Evolutionary conservation across 2,329 filamentous ascomycete species (phyloP), one percentile per base, ranked within the genome.

Genomic region (Stachybotrys chlorohalonatus): DNA sequence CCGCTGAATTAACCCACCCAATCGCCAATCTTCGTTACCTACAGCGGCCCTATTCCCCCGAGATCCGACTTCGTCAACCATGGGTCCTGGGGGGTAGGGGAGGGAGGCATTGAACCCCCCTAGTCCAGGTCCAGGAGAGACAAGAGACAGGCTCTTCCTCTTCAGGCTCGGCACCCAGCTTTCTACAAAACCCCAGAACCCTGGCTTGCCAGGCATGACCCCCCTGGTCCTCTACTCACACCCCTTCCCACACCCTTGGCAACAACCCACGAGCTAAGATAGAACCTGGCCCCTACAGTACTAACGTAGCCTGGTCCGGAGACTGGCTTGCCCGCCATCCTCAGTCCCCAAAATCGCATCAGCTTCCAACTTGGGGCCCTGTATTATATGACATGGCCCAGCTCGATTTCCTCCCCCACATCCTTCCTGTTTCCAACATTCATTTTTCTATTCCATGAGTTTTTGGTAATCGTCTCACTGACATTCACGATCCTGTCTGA

Each of bases 1-100:
- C 36, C 36, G 36, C 32, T 6, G 9, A 51, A 55, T 55, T 55
- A 49, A 55, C 16, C 53, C 53, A 47, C 46, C 53, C 53, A 55
- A 55, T 55, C 49, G 53, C 53, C 32, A 52, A 52, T 52, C 53
- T 53, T 51, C 36, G 6, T 42, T 13, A 42, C 36, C 36, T 42
- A 42, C 36, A 42, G 36, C 36, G 36, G 36, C 36, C 36, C 36
- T 42, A 9, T 13, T 42, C 36, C 36, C 36, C 36, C 36, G 36
- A 42, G 36, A 42, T 42, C 36, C 36, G 36, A 42, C 36, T 13
- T 42, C 36, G 36, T 42, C 36, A 9, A 42, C 13, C 36, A 9
- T 42, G 9, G 36, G 13, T 42, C 36, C 2, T 42, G 36, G 36
- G 13, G 36, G 24, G 24, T 4, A 24, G 24, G 24, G 24, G 24